These are phyloP conservation scores for Carex sylvatica DNA, from an alignment of 202 grass and related monocot species.

Conservation along the genomic window DNA sequence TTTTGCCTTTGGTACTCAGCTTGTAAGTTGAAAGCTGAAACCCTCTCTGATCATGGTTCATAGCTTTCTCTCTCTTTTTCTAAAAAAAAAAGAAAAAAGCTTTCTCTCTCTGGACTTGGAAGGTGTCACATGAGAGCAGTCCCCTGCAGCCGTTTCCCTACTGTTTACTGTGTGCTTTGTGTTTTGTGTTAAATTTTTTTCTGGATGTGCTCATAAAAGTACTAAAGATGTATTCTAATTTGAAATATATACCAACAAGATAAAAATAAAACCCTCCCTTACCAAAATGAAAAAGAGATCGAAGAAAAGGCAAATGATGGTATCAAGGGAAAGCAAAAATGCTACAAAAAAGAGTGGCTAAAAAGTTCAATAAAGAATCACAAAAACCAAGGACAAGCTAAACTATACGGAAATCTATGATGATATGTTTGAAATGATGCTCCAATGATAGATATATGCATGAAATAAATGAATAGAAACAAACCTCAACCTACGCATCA, in stretches of 20 bases:
- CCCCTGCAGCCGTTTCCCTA: constrained; percentile 5
- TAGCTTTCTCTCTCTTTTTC: constrained; percentile 17
- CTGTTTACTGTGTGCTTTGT: neutral
- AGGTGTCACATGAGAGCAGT: constrained; percentile 28
- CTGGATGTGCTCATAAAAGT: constrained; percentile 4
- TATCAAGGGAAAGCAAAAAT: constrained; percentile 5
- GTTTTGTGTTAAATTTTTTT: neutral
- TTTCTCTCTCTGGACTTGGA: constrained; percentile 31
- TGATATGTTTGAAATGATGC: constrained; percentile 44
- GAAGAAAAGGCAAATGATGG: neutral
- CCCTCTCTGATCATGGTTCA: constrained; percentile 26
- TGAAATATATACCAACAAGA: constrained; percentile 39
- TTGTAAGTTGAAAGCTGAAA: constrained; percentile 36
- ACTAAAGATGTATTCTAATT: constrained; percentile 36
- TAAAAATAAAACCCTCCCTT: constrained; percentile 73
- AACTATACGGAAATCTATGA: constrained; percentile 50
- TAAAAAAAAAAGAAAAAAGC: no score
- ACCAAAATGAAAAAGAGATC: constrained; percentile 38
- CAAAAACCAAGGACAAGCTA: constrained; percentile 4
- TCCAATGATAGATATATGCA: constrained; percentile 32
- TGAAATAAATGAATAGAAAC: constrained; percentile 13
- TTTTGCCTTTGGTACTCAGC: constrained; percentile 20
- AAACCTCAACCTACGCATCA: constrained; percentile 10
- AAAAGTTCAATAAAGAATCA: constrained; percentile 24
- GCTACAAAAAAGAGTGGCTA: neutral